phyloP scores from a whole-genome alignment of 2,329 filamentous ascomycete genomes.

The Cordyceps pruinosa region DNA sequence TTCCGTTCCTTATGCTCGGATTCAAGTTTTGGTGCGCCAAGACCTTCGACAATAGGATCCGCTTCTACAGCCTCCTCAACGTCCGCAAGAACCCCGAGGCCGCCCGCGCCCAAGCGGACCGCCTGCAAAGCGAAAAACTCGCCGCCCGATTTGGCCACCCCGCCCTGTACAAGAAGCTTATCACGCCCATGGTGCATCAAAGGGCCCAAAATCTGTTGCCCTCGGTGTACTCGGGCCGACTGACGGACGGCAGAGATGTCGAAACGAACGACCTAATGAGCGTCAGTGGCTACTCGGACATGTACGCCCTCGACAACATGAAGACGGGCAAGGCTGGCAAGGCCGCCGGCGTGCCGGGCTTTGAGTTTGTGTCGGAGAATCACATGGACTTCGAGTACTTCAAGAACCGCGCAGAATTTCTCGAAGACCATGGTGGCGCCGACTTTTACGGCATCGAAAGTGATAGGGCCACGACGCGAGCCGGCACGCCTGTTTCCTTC shows the following conservation, averaged over 20 bases:
- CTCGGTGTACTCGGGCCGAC: conserved; percentile 76
- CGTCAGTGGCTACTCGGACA: conserved; percentile 72
- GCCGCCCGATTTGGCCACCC: conserved; percentile 82
- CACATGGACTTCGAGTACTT: conserved; percentile 87
- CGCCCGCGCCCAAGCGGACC: conserved; percentile 43
- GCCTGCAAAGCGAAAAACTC: conserved; percentile 58
- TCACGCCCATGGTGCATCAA: conserved; percentile 91
- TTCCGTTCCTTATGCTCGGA: conserved; percentile 68
- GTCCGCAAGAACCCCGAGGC: conserved; percentile 40
- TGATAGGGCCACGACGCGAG: conserved; percentile 38
- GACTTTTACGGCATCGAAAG: conserved; percentile 56
- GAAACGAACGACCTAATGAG: conserved; percentile 49
- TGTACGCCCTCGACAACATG: conserved; percentile 78
- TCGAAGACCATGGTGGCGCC: conserved; percentile 76
- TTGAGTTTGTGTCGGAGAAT: conserved; percentile 82
- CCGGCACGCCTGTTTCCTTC: conserved; percentile 53
- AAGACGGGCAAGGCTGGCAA: conserved; percentile 43
- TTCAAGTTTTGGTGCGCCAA: conserved; percentile 83
- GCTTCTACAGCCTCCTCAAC: conserved; percentile 69
- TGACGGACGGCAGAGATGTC: conserved; percentile 58
- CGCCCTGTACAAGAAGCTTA: conserved; percentile 78
- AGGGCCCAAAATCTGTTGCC: conserved; percentile 81
- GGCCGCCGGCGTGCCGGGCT: conserved; percentile 53
- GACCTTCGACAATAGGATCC: conserved; percentile 70
- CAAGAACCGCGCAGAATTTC: conserved; percentile 85